These are phyloP conservation scores for Xylaria grammica DNA, from an alignment of 495 filamentous ascomycete species.

Conservation along the genomic window DNA sequence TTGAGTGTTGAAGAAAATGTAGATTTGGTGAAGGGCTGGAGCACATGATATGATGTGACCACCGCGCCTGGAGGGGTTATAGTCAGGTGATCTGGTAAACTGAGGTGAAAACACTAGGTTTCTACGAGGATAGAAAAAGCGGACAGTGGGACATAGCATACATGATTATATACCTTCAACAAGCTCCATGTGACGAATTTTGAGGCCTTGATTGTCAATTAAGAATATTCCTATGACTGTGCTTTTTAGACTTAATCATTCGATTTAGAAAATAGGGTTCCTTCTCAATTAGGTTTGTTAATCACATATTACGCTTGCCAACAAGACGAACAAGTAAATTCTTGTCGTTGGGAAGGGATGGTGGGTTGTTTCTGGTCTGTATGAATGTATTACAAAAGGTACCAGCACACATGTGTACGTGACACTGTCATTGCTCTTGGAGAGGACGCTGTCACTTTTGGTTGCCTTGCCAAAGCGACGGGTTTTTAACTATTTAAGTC, in stretches of 20 bases:
- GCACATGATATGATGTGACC: conserved; percentile 16
- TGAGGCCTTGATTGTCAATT: no score
- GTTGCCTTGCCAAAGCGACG: no score
- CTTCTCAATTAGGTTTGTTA: no score
- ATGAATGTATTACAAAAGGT: conserved; percentile 12
- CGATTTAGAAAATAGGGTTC: no score
- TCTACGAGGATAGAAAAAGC: conserved; percentile 35
- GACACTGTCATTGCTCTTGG: not conserved
- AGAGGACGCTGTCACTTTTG: not conserved
- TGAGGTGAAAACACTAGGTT: conserved; percentile 26
- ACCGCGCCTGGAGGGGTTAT: conserved; percentile 27
- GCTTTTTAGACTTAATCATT: no score
- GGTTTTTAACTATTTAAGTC: no score
- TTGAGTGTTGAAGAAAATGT: conserved; percentile 17
- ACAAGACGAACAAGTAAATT: no score
- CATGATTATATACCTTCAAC: conserved; percentile 1
- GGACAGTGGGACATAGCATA: conserved; percentile 34
- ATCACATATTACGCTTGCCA: no score
- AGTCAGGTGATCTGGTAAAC: conserved; percentile 33
- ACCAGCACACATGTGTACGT: not conserved
- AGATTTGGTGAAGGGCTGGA: conserved; percentile 15
- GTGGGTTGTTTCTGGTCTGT: conserved; percentile 6
- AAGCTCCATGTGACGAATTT: not conserved
- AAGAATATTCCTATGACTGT: no score
- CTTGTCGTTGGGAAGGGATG: no score